A percentile compares a stretch with the other conserved stretches of the same genome.
Conservation (phyloP, 2,329 filamentous ascomycete species). For the Phyllosticta paracitricarpa region DNA sequence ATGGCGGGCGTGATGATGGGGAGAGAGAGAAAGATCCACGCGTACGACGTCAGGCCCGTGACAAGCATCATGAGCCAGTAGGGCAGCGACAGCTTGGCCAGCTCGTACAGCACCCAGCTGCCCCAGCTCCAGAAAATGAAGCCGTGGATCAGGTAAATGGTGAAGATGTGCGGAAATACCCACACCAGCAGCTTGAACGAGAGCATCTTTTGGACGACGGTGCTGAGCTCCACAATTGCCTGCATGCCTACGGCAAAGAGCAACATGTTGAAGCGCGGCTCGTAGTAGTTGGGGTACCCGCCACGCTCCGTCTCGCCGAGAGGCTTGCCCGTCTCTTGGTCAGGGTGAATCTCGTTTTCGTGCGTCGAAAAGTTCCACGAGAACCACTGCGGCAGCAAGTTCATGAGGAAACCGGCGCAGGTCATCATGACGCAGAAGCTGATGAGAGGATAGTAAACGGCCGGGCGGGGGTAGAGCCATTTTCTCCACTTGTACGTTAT, state of each 20-base stretch:
- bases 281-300: slow-evolving; percentile 35
- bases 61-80: slow-evolving; percentile 28
- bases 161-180: slow-evolving; percentile 41
- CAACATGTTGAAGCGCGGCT: slow-evolving; percentile 35
- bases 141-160: slow-evolving; percentile 40
- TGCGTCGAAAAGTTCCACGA: slow-evolving; percentile 29
- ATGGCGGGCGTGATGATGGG: slow-evolving; percentile 30
- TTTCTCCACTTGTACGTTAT: slow-evolving; percentile 36
- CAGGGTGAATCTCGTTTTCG: slow-evolving; percentile 37
- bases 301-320: slow-evolving; percentile 24
- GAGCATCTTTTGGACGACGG: slow-evolving; percentile 32
- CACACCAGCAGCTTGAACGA: slow-evolving; percentile 30
- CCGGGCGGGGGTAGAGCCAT: slow-evolving; percentile 26
- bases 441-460: slow-evolving; percentile 29
- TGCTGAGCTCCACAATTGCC: slow-evolving; percentile 26
- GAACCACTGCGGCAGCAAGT: slow-evolving; percentile 27
- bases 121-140: slow-evolving; percentile 37
- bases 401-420: slow-evolving; percentile 24
- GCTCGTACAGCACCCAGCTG: slow-evolving; percentile 26
- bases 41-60: slow-evolving; percentile 28
- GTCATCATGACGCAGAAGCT: slow-evolving; percentile 22
- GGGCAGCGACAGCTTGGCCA: slow-evolving; percentile 20
- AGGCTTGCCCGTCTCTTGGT: slow-evolving; percentile 27
- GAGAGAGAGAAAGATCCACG: slow-evolving; percentile 21
- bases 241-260: slow-evolving; percentile 31